Evolutionary conservation across 2,329 filamentous ascomycete species (phyloP), one percentile per base, ranked within the genome.

Genomic region (Penicillium crustosum): DNA sequence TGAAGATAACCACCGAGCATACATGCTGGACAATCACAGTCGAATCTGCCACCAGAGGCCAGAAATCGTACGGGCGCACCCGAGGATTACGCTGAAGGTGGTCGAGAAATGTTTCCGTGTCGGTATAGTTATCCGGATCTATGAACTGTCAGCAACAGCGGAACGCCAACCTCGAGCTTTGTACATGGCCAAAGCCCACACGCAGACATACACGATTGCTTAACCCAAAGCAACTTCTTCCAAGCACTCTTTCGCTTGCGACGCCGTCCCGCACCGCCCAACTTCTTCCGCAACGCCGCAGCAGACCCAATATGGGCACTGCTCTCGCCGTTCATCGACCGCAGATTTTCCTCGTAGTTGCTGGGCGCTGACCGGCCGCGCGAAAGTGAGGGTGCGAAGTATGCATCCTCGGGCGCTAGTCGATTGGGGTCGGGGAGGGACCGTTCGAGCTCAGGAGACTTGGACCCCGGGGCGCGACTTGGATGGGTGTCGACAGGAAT

Each of bases 101-200:
- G 71, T 97, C 93, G 65, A 99, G 87, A 69, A 99, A 99, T 1
- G 94, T 97, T 59, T 91, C 90, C 72, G 94, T 92, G 73, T 99
- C 94, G 41, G 94, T 97, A 73, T 97, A 97, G 75, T 99, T 99
- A 75, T 99, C 94, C n/a, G 94, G 93, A 72, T 95, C 91, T 93
- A 66, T 35, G 15, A 38, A 29, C 27, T 8, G 49, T 56, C 47
- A 58, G 58, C 39, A 53, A 60, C 41, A 29, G 23, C 23, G 7
- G 41, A 23, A 17, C 9, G 29, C 4, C 25, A 36, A 23, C 6
- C 10, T 19, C 13, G 27, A 15, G 25, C 13, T 12, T 23, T 19
- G 17, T 6, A 42, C 35, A 7, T 9, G 13, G 0, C 21, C 15
- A 9, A 1, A 4, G 15, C 5, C 21, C 9, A 21, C 35, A 56